Conservation (phyloP, 2,329 filamentous ascomycete genomes). For the Phialocephala subalpina region DNA sequence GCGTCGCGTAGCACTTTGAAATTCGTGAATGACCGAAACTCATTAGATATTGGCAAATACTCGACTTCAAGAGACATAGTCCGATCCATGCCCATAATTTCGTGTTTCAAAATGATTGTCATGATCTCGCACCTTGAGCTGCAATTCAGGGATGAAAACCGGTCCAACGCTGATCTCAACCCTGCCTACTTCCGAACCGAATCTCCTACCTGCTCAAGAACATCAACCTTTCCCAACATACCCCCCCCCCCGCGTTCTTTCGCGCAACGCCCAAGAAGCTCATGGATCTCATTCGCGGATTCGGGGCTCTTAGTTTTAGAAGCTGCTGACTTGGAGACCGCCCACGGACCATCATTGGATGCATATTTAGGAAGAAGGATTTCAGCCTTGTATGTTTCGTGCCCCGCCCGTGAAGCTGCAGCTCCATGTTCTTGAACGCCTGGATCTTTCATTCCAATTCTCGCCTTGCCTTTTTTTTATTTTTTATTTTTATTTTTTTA, state of each 20-base stretch:
- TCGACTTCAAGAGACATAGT: no score
- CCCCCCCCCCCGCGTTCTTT: no score
- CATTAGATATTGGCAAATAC: no score
- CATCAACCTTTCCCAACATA: background rate
- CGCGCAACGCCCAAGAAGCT: background rate
- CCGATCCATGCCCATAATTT: no score
- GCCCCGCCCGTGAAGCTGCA: slow-evolving; percentile 21
- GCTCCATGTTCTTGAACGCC: background rate
- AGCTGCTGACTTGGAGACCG: background rate
- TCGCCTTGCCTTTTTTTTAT: no score
- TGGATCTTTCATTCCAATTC: slow-evolving; percentile 8
- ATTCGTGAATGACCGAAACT: no score
- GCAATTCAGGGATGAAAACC: background rate
- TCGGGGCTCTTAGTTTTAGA: background rate
- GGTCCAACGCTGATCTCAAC: background rate
- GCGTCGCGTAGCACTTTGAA: no score
- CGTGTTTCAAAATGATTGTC: background rate
- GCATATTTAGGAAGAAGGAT: background rate
- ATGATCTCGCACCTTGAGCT: background rate
- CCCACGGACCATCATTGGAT: background rate
- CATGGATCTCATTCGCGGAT: background rate
- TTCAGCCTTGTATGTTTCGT: slow-evolving; percentile 29
- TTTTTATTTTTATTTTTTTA: no score
- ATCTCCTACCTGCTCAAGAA: background rate
- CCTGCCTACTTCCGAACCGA: background rate